A percentile compares a stretch with the other conserved stretches of the same genome.
phyloP scores from a whole-genome alignment of 176 grass and related monocot species.

The Rhynchospora tenuis region DNA sequence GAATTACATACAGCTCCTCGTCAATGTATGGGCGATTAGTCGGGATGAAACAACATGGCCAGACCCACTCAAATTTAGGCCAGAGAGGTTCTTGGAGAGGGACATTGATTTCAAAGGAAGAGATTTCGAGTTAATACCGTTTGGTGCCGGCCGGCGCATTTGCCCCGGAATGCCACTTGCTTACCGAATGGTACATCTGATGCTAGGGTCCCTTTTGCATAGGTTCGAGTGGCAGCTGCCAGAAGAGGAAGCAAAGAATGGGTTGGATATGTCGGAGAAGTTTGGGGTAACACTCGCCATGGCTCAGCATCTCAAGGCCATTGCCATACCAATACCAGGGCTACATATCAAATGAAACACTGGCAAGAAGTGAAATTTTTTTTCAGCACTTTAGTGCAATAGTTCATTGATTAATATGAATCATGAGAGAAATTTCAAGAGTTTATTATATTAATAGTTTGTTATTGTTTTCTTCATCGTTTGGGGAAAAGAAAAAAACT shows the following conservation, averaged over 20 bases:
- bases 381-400: not conserved
- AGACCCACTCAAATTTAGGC: slow-evolving; percentile 23
- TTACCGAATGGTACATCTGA: slow-evolving; percentile 24
- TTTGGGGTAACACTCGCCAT: slow-evolving; percentile 23
- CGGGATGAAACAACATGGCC: slow-evolving; percentile 24
- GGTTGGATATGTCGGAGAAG: slow-evolving; percentile 28
- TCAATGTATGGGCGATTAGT: slow-evolving; percentile 44
- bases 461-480: too few relatives aligned
- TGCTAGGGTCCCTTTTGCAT: slow-evolving; percentile 31
- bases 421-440: not conserved
- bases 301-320: slow-evolving; percentile 20
- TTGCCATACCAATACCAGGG: not conserved
- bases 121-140: slow-evolving; percentile 30
- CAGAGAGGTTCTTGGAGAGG: slow-evolving; percentile 35
- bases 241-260: not conserved
- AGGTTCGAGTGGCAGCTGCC: slow-evolving; percentile 28
- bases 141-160: slow-evolving; percentile 28
- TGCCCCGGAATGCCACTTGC: slow-evolving; percentile 29
- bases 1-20: not conserved
- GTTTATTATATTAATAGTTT: not conserved
- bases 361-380: not conserved
- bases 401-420: not conserved
- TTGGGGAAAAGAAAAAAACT: too few relatives aligned
- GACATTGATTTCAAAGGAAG: not conserved
- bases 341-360: not conserved